Percentiles rank a stretch among this genome's conserved stretches.
Conservation (phyloP, 805 yeast species). For the Wickerhamomyces xylosicus region DNA sequence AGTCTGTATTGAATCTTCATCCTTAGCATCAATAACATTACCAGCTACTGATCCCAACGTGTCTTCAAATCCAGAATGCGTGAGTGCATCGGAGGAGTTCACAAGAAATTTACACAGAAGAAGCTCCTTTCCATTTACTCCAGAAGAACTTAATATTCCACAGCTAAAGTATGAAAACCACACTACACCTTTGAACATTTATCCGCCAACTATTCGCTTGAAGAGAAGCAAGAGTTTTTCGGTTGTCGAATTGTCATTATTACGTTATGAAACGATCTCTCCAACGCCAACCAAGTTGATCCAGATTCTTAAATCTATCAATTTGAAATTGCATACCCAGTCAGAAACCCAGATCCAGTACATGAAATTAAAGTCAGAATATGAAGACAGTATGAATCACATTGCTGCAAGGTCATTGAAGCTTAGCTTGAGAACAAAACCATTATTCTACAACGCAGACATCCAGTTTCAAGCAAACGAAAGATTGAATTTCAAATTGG, state of each 20-base stretch:
- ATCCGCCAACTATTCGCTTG: conserved; percentile 3
- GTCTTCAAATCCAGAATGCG: neutral
- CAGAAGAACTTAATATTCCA: conserved; percentile 22
- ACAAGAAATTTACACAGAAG: conserved; percentile 18
- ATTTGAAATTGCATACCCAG: neutral
- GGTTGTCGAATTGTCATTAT: conserved; percentile 16
- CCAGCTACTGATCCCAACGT: neutral
- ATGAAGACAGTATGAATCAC: conserved; percentile 1
- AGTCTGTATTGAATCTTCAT: neutral
- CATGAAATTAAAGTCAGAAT: conserved; percentile 1
- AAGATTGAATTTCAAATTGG: conserved; percentile 27
- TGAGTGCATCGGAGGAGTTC: conserved; percentile 9
- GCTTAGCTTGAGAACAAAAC: conserved; percentile 9
- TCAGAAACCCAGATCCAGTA: neutral
- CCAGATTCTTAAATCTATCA: conserved; percentile 4
- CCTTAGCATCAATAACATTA: too few species aligned
- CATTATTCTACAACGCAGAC: conserved; percentile 14
- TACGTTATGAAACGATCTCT: conserved; percentile 7
- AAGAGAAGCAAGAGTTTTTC: conserved; percentile 29
- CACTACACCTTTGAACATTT: conserved; percentile 4
- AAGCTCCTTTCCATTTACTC: conserved; percentile 27
- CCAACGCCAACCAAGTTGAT: conserved; percentile 7
- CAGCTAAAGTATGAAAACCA: conserved; percentile 19
- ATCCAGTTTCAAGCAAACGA: conserved; percentile 17
- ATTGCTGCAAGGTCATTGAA: conserved; percentile 1